Evolutionary conservation across 768 basidiomycete genomes (phyloP), one percentile per base, ranked within the genome.

Genomic region (Tylopilus sp.): DNA sequence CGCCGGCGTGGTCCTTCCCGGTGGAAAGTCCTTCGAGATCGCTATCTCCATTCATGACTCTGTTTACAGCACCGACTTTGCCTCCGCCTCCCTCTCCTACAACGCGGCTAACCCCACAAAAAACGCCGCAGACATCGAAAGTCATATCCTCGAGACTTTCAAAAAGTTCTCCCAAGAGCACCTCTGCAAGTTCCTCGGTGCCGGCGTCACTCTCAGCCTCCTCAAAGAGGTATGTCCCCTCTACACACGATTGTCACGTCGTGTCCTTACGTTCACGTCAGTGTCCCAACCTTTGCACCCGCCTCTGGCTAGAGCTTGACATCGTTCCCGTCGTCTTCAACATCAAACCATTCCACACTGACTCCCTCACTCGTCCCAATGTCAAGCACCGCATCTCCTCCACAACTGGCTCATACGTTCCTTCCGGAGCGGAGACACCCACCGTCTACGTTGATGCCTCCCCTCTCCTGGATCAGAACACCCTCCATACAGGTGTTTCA

Each of bases 241-340:
- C 46, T 53, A 10, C 40, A 42, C 50, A 51, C 33, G 44, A 50
- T 54, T 40, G 48, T 31, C 8, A 5, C 22, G 47, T 57, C 44
- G 47, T 47, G 56, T 48, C 44, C 68, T 59, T 28, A 68, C 54
- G 41, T 49, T 67, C 48, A 36, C 46, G 52, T 12, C 62, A 88
- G 82, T 77, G 74, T 33, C 91, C 91, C 10, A 89, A 90, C 62
- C 71, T 93, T n/a, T 88, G 88, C 70, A 91, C 90, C 23, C 82
- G 83, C 38, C 78, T 93, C 11, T 93, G 91, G 91, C 64, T 88
- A 46, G 87, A 88, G 42, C 66, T 86, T 66, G 91, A 92, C 62
- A 83, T 91, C 44, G 88, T 92, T 18, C 90, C 90, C 51, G 77
- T 86, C 69, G 88, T 88, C 30, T 89, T 89, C 75, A 88, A 88